A percentile compares a stretch with the other conserved stretches of the same genome.
phyloP scores from a whole-genome alignment of 768 basidiomycete genomes.

The Tricholoma furcatifolium region DNA sequence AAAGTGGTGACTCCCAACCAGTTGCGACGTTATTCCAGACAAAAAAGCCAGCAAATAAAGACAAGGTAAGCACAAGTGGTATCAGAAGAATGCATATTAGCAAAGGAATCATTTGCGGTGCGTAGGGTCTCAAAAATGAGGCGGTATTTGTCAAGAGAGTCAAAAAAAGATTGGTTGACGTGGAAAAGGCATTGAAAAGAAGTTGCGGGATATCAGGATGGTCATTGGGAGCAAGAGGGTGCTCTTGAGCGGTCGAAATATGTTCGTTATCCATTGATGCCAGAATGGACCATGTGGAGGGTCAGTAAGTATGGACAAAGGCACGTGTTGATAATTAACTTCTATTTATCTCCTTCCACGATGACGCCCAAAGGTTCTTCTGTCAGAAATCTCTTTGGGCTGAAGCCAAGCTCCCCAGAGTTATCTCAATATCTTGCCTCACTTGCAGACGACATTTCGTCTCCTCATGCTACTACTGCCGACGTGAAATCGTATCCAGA shows the following conservation, averaged over 20 bases:
- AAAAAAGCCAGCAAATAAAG: constrained; percentile 65
- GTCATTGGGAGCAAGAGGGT: background rate
- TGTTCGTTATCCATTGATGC: constrained; percentile 18
- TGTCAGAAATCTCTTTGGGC: constrained; percentile 46
- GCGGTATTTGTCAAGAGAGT: constrained; percentile 20
- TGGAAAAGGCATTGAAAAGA: constrained; percentile 11
- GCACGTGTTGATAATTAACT: background rate
- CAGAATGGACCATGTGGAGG: constrained; percentile 3
- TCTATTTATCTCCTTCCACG: background rate
- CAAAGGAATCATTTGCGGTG: constrained; percentile 66
- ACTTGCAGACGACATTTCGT: constrained; percentile 26
- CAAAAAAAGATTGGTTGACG: constrained; percentile 12
- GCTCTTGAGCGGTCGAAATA: constrained; percentile 16
- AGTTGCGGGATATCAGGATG: constrained; percentile 3
- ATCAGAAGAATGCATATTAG: constrained; percentile 58
- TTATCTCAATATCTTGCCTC: constrained; percentile 42
- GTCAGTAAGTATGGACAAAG: too few relatives aligned
- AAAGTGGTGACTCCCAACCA: constrained; percentile 66
- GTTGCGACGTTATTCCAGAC: constrained; percentile 75
- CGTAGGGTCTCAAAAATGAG: constrained; percentile 46
- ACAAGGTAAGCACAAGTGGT: constrained; percentile 60
- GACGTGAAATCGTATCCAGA: constrained; percentile 82
- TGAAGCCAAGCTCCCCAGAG: constrained; percentile 43
- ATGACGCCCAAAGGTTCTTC: constrained; percentile 3
- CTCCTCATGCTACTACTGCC: constrained; percentile 33